A percentile compares a stretch with the other conserved stretches of the same genome.
phyloP scores from a whole-genome alignment of 495 filamentous ascomycete species.

The Neurospora discreta region DNA sequence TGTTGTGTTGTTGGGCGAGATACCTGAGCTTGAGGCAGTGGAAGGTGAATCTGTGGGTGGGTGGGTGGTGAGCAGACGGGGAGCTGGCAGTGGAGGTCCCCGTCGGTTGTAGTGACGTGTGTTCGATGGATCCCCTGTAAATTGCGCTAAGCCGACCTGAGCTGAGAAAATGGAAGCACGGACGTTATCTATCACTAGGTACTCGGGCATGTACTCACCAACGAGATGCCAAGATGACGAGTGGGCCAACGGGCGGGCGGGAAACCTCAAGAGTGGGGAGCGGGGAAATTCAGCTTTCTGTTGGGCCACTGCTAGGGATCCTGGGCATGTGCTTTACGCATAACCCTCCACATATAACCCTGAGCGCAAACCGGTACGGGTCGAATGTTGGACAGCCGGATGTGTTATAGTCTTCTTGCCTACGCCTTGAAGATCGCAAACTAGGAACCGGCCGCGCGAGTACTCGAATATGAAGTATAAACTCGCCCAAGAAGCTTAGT shows the following conservation, averaged over 20 bases:
- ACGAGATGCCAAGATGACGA: background rate
- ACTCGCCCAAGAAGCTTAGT: slow-evolving; percentile 26
- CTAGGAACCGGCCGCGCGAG: slow-evolving; percentile 22
- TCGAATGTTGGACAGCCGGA: slow-evolving; percentile 25
- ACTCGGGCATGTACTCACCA: background rate
- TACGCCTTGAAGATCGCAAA: slow-evolving; percentile 26
- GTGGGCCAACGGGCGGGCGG: background rate
- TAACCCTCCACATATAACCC: background rate
- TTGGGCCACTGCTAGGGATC: background rate
- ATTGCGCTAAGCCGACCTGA: background rate
- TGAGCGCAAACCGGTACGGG: slow-evolving; percentile 14
- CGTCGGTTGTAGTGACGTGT: background rate
- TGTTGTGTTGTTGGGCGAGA: background rate
- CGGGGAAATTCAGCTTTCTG: background rate
- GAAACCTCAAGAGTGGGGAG: background rate
- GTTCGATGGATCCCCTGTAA: background rate
- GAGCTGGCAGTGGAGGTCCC: background rate
- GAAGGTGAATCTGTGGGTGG: background rate
- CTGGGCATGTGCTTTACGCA: background rate
- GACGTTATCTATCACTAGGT: background rate
- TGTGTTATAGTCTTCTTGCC: slow-evolving; percentile 23
- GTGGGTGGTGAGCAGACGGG: background rate
- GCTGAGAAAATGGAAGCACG: background rate
- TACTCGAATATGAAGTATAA: slow-evolving; percentile 34
- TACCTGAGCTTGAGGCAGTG: background rate